Evolutionary conservation across 129 eudicot species (phyloP), one percentile per base, ranked within the genome.

Genomic region (Flaveria ramosissima): DNA sequence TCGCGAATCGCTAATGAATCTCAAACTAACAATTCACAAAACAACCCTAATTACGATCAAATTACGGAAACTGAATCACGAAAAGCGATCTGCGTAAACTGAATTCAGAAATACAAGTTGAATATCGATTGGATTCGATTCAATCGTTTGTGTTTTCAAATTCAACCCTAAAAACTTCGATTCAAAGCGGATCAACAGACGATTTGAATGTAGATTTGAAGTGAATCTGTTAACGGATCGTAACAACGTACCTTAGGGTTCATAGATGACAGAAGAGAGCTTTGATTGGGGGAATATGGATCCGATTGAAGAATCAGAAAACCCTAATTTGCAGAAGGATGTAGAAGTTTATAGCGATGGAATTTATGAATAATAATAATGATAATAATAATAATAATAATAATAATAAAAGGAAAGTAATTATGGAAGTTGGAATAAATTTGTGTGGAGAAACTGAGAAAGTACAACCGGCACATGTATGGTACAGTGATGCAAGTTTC

Each of bases 301-400:
- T 30, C 80, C 16, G 73, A 64, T 48, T 36, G 65, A 39, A 68
- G 55, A 45, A 67, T 32, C 43, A 52, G 74, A 27, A 76, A 77
- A 77, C 74, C 81, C 81, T 53, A 77, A 15, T 30, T 53, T 77
- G 21, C 9, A 67, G 81, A 77, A 36, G 67, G 26, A 23, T 67
- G 32, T 68, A n/a, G 55, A 53, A 68, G 32, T 67, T 67, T 77
- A 77, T 77, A 77, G 81, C 57, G 81, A 77, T 67, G 74, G 23
- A 62, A 74, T 0, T 73, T 42, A 59, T 74, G 69, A 59, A 74
- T 36, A 72, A 24, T 6, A 36, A 47, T 36, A 26, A 61, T 43
- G 14, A 23, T 14, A 1, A 61, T 14, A 1, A 23, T 42, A 14
- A 11, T 14, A 0, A 4, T 36, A 32, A 2, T 32, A 32, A 4